These are phyloP conservation scores for Phymatotrichopsis omnivora DNA, from an alignment of 2,329 filamentous ascomycete genomes.

Conservation along the genomic window DNA sequence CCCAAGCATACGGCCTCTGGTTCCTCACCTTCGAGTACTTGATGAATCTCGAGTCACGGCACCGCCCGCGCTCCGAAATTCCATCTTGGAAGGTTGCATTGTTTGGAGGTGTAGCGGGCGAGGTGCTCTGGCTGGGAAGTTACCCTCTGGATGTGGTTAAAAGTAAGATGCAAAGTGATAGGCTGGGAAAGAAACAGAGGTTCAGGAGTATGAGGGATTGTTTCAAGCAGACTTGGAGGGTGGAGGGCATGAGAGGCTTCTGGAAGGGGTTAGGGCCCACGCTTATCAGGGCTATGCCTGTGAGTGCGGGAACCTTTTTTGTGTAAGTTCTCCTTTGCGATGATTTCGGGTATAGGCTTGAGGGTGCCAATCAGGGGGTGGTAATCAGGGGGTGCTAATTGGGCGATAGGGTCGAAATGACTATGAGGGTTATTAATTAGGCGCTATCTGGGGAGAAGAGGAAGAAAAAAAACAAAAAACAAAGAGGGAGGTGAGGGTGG, in stretches of 20 bases:
- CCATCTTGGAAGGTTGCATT: conserved; percentile 76
- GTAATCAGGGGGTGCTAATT: conserved; percentile 5
- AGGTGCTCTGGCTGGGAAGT: conserved; percentile 83
- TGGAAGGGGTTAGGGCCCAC: conserved; percentile 93
- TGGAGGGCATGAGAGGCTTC: conserved; percentile 72
- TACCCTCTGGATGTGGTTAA: conserved; percentile 97
- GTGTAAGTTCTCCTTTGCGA: conserved; percentile 39
- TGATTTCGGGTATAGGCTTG: background rate
- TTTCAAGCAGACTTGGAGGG: conserved; percentile 69
- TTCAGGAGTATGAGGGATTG: conserved; percentile 81
- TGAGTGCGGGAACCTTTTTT: conserved; percentile 94
- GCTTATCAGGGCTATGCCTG: conserved; percentile 87
- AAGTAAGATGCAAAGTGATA: conserved; percentile 99
- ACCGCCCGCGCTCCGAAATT: conserved; percentile 72
- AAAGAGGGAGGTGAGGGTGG: conserved; percentile 1
- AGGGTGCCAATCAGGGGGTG: background rate
- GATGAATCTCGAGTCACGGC: conserved; percentile 78
- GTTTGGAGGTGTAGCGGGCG: conserved; percentile 87
- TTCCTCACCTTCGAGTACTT: conserved; percentile 92
- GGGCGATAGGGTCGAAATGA: conserved; percentile 30
- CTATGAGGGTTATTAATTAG: conserved; percentile 31
- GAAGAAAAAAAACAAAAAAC: conserved; percentile 3
- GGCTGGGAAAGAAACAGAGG: conserved; percentile 55
- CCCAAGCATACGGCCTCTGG: conserved; percentile 91
- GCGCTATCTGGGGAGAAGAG: background rate